Evolutionary conservation across 1,139 yeast genomes (phyloP), one percentile per base, ranked within the genome.

Genomic region (Eremothecium gossypii): DNA sequence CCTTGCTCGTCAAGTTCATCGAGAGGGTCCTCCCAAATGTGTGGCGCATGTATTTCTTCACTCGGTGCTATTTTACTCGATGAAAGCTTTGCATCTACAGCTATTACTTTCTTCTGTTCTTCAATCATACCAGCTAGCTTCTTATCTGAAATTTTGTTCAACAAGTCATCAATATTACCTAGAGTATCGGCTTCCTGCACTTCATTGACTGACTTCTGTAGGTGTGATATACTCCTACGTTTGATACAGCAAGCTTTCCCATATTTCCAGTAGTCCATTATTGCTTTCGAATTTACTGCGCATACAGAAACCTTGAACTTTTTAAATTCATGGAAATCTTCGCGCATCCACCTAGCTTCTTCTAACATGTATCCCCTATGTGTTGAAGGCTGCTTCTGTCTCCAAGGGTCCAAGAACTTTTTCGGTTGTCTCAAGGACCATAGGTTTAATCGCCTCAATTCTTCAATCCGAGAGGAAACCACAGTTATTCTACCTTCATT

Each of bases 401-500:
- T 46, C 65, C 63, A 73, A 0, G 97, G 96, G 49, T 86, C 94
- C 23, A 70, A 60, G 53, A 72, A 80, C 49, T 75, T 73, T 41
- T 74, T 70, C 1, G 95, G 95, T 60, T 93, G 98, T 40, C 95
- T 72, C 43, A 89, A 67, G 26, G 96, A 83, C 98, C 98, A 93
- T 53, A 83, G 79, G 5, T 86, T 85, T 44, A 82, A 81, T 41
- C 95, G 70, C 57, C 87, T 85, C 47, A 93, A 69, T 58, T 89
- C 97, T 57, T 91, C 98, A 38, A 93, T 89, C 45, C 97, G 74
- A 3, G 94, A 84, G 54, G 86, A 84, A 11, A 86, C 77, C n/a
- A 87, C 96, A 0, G 95, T 86, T 8, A 91, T 78, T 58, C 89
- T 84, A 7, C 96, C 95, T 58, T 91, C 99, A n/a, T 86, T 73